phyloP scores from a whole-genome alignment of 768 basidiomycete genomes.

The Gloeophyllum trabeum region DNA sequence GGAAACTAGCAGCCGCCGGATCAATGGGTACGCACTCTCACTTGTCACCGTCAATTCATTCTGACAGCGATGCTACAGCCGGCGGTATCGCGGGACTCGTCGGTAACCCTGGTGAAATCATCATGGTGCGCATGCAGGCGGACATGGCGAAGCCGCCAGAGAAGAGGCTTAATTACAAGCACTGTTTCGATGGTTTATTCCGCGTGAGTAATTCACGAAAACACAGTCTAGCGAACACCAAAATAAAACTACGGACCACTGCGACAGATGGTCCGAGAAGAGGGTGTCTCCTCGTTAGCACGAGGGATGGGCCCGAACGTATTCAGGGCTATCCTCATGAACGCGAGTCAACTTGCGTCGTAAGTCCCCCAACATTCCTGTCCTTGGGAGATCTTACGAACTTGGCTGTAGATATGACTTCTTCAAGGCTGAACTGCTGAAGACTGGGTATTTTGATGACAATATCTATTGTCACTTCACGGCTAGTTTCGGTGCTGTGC shows the following conservation, averaged over 20 bases:
- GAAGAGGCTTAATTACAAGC: slow-evolving; percentile 83
- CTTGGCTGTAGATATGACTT: slow-evolving; percentile 61
- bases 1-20: slow-evolving; percentile 73
- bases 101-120: slow-evolving; percentile 84
- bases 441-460: slow-evolving; percentile 62
- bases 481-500: slow-evolving; percentile 76
- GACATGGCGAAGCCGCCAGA: slow-evolving; percentile 85
- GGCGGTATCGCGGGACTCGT: slow-evolving; percentile 79
- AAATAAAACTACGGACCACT: slow-evolving; percentile 1
- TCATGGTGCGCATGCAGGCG: slow-evolving; percentile 79
- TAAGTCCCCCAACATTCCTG: slow-evolving; percentile 24
- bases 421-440: slow-evolving; percentile 77
- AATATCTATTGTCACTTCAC: slow-evolving; percentile 79
- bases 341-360: slow-evolving; percentile 87
- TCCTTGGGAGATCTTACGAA: background rate
- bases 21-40: slow-evolving; percentile 59
- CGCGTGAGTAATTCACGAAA: slow-evolving; percentile 61
- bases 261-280: slow-evolving; percentile 74
- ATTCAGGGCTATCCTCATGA: slow-evolving; percentile 81
- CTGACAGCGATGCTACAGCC: slow-evolving; percentile 28
- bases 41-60: background rate
- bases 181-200: slow-evolving; percentile 81
- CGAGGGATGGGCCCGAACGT: slow-evolving; percentile 81
- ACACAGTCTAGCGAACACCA: slow-evolving; percentile 1
- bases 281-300: slow-evolving; percentile 63